Conservation (phyloP, 2,329 filamentous ascomycete species). For the Aureobasidium lini region DNA sequence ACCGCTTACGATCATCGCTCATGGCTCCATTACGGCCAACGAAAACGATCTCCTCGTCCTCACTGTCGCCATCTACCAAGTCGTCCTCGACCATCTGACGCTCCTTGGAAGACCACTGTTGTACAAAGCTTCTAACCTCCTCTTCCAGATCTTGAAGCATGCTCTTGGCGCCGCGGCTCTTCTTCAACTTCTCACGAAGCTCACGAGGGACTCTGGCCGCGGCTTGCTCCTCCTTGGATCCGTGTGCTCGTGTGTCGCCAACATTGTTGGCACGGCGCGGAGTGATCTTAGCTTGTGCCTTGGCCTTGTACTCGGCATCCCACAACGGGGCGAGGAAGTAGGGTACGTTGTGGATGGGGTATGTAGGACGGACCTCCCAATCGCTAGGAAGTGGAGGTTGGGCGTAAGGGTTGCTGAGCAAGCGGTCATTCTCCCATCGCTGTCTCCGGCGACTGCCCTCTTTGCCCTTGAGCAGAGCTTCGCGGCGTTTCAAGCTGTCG, state of each 20-base stretch:
- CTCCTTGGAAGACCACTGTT: slow-evolving; percentile 50
- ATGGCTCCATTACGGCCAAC: slow-evolving; percentile 62
- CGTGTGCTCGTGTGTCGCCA: slow-evolving; percentile 17
- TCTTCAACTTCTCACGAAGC: slow-evolving; percentile 72
- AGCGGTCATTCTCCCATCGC: slow-evolving; percentile 91
- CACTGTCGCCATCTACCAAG: slow-evolving; percentile 41
- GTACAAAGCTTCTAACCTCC: slow-evolving; percentile 70
- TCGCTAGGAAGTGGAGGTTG: slow-evolving; percentile 75
- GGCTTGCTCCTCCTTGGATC: slow-evolving; percentile 34
- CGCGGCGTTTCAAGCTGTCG: slow-evolving; percentile 59
- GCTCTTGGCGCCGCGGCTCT: slow-evolving; percentile 65
- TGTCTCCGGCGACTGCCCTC: slow-evolving; percentile 80
- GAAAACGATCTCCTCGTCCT: slow-evolving; percentile 88
- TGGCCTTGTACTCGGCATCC: slow-evolving; percentile 52
- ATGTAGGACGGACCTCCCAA: slow-evolving; percentile 74
- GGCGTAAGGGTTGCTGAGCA: slow-evolving; percentile 78
- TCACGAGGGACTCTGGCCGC: slow-evolving; percentile 63
- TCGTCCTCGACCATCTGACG: slow-evolving; percentile 42
- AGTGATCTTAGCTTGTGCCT: slow-evolving; percentile 25
- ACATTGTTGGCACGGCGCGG: slow-evolving; percentile 22
- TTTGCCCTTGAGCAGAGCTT: slow-evolving; percentile 77
- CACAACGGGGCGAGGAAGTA: slow-evolving; percentile 85
- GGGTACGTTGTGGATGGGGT: slow-evolving; percentile 69
- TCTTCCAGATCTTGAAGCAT: slow-evolving; percentile 80
- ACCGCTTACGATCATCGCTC: slow-evolving; percentile 49